Evolutionary conservation across 2,329 filamentous ascomycete genomes (phyloP).

Genomic region (Myriosclerotinia duriaeana): DNA sequence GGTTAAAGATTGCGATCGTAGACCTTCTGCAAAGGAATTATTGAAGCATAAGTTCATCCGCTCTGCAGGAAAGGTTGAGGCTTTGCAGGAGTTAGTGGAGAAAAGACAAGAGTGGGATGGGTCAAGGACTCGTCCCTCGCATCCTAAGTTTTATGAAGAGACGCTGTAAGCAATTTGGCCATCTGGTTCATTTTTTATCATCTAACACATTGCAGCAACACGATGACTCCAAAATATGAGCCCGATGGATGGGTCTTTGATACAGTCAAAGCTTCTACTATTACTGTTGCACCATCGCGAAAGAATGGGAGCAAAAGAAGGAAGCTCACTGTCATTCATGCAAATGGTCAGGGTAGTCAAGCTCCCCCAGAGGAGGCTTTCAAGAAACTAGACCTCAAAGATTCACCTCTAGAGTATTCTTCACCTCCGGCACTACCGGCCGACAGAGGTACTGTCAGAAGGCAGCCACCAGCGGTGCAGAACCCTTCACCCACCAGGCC

Average conservation of each 20-base stretch:
- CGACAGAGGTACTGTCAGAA: slow-evolving; percentile 55
- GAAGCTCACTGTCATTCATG: slow-evolving; percentile 57
- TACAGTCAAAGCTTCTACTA: slow-evolving; percentile 73
- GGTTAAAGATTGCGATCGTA: slow-evolving; percentile 83
- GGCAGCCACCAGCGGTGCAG: slow-evolving; percentile 43
- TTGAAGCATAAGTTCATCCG: slow-evolving; percentile 86
- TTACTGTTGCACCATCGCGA: slow-evolving; percentile 47
- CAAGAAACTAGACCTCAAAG: slow-evolving; percentile 60
- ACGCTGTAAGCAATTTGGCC: slow-evolving; percentile 58
- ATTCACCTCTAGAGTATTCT: slow-evolving; percentile 57
- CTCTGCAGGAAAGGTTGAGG: slow-evolving; percentile 82
- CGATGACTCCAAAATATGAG: slow-evolving; percentile 64
- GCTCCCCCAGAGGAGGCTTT: slow-evolving; percentile 55
- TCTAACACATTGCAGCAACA: slow-evolving; percentile 50
- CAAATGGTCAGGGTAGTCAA: slow-evolving; percentile 41
- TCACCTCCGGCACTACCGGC: slow-evolving; percentile 58
- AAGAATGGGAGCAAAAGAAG: slow-evolving; percentile 54
- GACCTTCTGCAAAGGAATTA: slow-evolving; percentile 83
- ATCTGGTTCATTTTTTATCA: neutral
- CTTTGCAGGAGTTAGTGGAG: slow-evolving; percentile 81
- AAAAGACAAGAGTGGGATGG: slow-evolving; percentile 81
- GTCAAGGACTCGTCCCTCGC: slow-evolving; percentile 64
- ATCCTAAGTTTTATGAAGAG: slow-evolving; percentile 89
- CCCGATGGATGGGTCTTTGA: slow-evolving; percentile 95
- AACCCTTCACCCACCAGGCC: slow-evolving; percentile 38